These are phyloP conservation scores for Gomphus bonarii DNA, from an alignment of 1,284 basidiomycete genomes.

Conservation along the genomic window DNA sequence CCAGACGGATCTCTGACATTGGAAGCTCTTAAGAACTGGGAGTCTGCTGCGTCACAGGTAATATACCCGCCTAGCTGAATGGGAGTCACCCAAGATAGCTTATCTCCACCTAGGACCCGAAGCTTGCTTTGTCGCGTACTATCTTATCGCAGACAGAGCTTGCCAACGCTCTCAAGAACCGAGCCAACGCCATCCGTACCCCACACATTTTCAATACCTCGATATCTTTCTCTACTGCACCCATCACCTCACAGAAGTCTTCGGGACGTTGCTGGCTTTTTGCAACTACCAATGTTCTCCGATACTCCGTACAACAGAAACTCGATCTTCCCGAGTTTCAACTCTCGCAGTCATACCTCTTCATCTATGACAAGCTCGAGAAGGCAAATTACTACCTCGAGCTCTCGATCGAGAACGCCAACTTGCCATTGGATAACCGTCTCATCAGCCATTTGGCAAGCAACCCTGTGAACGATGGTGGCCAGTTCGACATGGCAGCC, in stretches of 20 bases:
- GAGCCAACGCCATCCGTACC: conserved; percentile 38
- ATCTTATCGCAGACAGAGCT: conserved; percentile 73
- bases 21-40: conserved; percentile 54
- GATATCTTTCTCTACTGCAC: conserved; percentile 70
- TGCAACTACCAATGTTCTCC: conserved; percentile 80
- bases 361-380: conserved; percentile 94
- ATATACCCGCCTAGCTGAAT: conserved; percentile 12
- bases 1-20: conserved; percentile 49
- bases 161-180: conserved; percentile 47
- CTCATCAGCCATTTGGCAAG: conserved; percentile 68
- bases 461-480: conserved; percentile 84
- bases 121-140: conserved; percentile 41
- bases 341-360: conserved; percentile 80
- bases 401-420: conserved; percentile 72
- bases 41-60: conserved; percentile 38
- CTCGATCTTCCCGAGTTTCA: conserved; percentile 83
- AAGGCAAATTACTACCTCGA: conserved; percentile 95
- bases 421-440: conserved; percentile 75
- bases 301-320: conserved; percentile 78
- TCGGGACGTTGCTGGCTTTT: conserved; percentile 92
- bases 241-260: conserved; percentile 81
- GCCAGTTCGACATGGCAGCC: conserved; percentile 93
- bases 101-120: conserved; percentile 1
- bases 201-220: conserved; percentile 79
- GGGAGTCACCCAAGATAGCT: background rate